Evolutionary conservation across 371 early-diverging fungal species (phyloP), one percentile per base, ranked within the genome.

Genomic region (Choanephora cucurbitarum): DNA sequence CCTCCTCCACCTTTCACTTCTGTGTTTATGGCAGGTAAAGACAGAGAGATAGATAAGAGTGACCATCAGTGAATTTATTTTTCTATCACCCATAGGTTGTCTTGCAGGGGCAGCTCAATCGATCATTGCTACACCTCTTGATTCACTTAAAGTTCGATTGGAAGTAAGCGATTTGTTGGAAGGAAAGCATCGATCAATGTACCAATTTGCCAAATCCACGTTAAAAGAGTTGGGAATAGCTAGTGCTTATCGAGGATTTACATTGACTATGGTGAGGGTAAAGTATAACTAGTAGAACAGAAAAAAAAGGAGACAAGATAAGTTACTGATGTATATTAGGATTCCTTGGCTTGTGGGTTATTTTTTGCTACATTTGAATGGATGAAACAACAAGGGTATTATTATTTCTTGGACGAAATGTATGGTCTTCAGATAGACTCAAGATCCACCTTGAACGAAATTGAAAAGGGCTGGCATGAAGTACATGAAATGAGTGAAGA

Each of bases 341-440:
- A 91, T 62, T 82, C 86, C 0, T 55, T 85, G 13, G 85, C 88
- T 0, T 91, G 86, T 62, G 88, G 88, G 5, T 61, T 87, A 9
- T 91, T 91, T 57, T 91, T 91, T 76, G 89, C 88, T 1, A 81
- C 87, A 5, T 91, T 90, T 65, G 91, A 89, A 60, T 84, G 80
- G 80, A 79, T 85, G 13, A 90, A 90, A 44, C 82, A 85, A 22
- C 86, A 87, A 44, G 84, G 83, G 14, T 85, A 84, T 50, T 81
- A 82, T 58, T 73, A 79, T 40, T 83, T 75, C 45, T 66, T 85
- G 31, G 78, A 83, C 50, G 83, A 81, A 55, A 71, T 83, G 62
- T 79, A 82, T 50, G 82, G 80, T 2, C 54, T 78, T 6, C 81
- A 79, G 13, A 72, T 81, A 5, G 77, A 77, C 63, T 68, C 79